Evolutionary conservation across 306 rosid genomes (phyloP).

Genomic region (Clitoria ternatea): DNA sequence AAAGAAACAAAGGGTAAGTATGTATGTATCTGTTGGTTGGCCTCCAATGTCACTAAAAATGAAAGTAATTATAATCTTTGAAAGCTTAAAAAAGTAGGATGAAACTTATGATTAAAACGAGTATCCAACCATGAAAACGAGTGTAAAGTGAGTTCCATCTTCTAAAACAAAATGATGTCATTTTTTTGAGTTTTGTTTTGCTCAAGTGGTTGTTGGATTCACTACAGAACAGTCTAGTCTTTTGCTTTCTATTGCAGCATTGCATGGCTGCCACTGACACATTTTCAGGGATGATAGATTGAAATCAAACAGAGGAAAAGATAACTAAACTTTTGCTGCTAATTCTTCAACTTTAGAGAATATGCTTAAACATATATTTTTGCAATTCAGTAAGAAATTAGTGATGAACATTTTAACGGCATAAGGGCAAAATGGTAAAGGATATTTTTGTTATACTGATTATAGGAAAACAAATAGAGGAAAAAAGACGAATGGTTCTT

Average conservation of each 20-base stretch:
- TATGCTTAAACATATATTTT: slow-evolving; percentile 1
- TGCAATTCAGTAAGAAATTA: slow-evolving; percentile 19
- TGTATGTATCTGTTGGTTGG: slow-evolving; percentile 60
- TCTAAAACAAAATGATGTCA: slow-evolving; percentile 61
- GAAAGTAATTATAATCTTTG: slow-evolving; percentile 59
- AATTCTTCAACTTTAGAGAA: slow-evolving; percentile 22
- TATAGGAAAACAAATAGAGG: not conserved
- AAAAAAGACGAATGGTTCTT: not conserved
- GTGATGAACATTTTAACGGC: not conserved
- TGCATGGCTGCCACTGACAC: slow-evolving; percentile 15
- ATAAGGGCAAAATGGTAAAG: not conserved
- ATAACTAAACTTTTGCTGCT: slow-evolving; percentile 15
- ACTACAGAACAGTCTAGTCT: slow-evolving; percentile 24
- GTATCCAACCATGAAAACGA: slow-evolving; percentile 47
- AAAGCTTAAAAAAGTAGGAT: slow-evolving; percentile 37
- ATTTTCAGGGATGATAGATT: slow-evolving; percentile 16
- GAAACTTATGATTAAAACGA: slow-evolving; percentile 50
- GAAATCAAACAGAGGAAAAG: slow-evolving; percentile 10
- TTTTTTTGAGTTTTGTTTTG: slow-evolving; percentile 53
- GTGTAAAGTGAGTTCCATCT: slow-evolving; percentile 54
- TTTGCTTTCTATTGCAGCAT: slow-evolving; percentile 32
- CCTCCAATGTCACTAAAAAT: slow-evolving; percentile 56
- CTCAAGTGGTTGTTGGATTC: slow-evolving; percentile 41
- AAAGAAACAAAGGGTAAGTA: slow-evolving; percentile 39
- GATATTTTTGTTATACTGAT: not conserved